A percentile compares a stretch with the other conserved stretches of the same genome.
Evolutionary conservation across 768 basidiomycete genomes (phyloP).

Genomic region (Suillus brevipes): DNA sequence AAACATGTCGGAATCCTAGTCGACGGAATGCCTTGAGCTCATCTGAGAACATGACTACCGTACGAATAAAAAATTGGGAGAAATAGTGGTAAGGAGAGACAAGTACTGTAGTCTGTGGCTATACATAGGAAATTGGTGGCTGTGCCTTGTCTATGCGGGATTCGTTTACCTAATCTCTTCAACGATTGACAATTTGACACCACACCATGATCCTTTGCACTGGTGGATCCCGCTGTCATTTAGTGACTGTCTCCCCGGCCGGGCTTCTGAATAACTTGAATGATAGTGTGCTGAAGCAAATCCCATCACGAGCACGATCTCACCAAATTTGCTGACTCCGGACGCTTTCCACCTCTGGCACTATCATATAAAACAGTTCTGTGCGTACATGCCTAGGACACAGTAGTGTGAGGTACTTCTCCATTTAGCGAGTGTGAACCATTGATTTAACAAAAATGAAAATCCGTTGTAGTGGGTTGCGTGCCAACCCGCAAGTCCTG

Average conservation of each 20-base stretch:
- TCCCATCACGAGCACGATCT: constrained; percentile 21
- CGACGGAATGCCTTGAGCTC: constrained; percentile 72
- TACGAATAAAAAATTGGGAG: not conserved
- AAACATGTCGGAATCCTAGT: constrained; percentile 75
- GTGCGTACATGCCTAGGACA: too few relatives aligned
- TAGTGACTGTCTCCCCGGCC: too few relatives aligned
- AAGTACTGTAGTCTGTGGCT: not conserved
- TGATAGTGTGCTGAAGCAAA: too few relatives aligned
- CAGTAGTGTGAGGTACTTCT: not conserved
- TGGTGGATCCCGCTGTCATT: too few relatives aligned
- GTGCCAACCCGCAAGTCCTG: not conserved
- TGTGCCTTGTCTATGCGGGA: too few relatives aligned
- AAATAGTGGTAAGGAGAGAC: not conserved
- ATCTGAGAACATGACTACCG: constrained; percentile 62
- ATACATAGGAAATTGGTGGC: too few relatives aligned
- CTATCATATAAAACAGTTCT: too few relatives aligned
- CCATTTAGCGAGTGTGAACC: not conserved
- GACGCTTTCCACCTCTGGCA: too few relatives aligned
- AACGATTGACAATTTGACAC: too few relatives aligned
- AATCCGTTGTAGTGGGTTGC: not conserved
- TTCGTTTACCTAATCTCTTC: too few relatives aligned
- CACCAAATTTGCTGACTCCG: constrained; percentile 35
- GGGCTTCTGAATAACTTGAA: too few relatives aligned
- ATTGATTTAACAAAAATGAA: not conserved
- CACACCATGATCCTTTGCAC: too few relatives aligned